Conservation (phyloP, 495 filamentous ascomycete species). For the Clohesyomyces aquaticus region DNA sequence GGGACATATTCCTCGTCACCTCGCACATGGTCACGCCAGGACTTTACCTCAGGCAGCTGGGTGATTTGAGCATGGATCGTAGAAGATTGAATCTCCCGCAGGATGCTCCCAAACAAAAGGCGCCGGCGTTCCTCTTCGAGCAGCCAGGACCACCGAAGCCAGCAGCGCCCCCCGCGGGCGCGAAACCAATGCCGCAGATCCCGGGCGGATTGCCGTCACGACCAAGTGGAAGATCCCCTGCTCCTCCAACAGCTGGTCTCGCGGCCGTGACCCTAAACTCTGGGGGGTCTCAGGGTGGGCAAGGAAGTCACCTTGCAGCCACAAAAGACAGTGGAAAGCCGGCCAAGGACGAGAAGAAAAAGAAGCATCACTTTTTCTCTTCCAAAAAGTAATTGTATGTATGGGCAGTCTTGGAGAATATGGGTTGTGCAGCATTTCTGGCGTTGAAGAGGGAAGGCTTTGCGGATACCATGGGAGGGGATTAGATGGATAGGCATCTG, state of each 20-base stretch:
- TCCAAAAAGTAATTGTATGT: conserved; percentile 51
- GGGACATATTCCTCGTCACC: conserved; percentile 88
- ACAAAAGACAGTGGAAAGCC: conserved; percentile 44
- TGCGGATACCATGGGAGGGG: background rate
- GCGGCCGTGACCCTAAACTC: conserved; percentile 59
- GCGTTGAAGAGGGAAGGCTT: background rate
- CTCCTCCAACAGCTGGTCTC: conserved; percentile 63
- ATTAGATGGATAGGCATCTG: background rate
- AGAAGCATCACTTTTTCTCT: conserved; percentile 78
- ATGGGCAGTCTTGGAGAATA: background rate
- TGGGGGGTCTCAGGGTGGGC: conserved; percentile 38
- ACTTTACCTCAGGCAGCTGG: conserved; percentile 79
- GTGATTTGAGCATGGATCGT: conserved; percentile 74
- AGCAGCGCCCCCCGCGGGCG: conserved; percentile 49
- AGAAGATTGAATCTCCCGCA: conserved; percentile 76
- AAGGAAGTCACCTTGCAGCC: conserved; percentile 31
- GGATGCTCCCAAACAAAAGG: conserved; percentile 76
- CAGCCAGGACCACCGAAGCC: conserved; percentile 56
- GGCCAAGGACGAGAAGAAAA: conserved; percentile 63
- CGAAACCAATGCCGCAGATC: conserved; percentile 48
- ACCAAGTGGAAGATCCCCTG: conserved; percentile 39
- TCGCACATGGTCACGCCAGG: conserved; percentile 86
- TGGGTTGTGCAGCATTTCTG: conserved; percentile 1
- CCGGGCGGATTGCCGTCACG: conserved; percentile 22
- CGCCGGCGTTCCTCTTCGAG: conserved; percentile 87